Evolutionary conservation across 306 rosid genomes (phyloP), one percentile per base, ranked within the genome.

Genomic region (Argentina anserina): DNA sequence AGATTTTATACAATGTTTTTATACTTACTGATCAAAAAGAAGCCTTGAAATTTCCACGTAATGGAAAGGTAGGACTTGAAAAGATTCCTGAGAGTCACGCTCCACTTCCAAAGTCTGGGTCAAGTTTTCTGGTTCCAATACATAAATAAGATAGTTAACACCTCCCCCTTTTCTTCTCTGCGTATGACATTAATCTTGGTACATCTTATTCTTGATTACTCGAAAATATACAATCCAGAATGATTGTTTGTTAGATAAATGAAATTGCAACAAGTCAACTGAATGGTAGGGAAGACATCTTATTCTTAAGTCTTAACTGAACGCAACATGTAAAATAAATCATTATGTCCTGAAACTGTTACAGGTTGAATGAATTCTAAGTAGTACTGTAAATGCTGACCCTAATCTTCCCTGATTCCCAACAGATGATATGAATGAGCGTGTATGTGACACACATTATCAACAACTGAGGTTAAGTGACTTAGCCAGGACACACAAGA

Each of bases 11-110:
- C 67, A 50, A 56, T 26, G 65, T 64, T 65, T 43, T 65, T 67
- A 52, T 39, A 82, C 94, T 84, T 82, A 92, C 97, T 85, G 89
- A 46, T 90, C 87, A 82, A 84, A 87, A 80, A 88, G 86, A 84
- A 86, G 92, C 73, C 86, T 87, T 23, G 97, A 88, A 74, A 91
- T 91, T 84, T 95, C 99, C 42, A 95, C 90, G 69, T 95, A 95
- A 88, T 95, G 96, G 70, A 95, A 95, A 49, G 97, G 99, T 75
- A 95, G 81, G 41, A 89, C 85, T 64, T 88, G 96, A 33, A 91
- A 95, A 70, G 92, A 81, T 77, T 90, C 93, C 79, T 88, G 97
- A 70, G 99, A 87, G 42, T 88, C 88, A 13, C 97, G 87, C 82
- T 95, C 97, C 5, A 89, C 90, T 77, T 95, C 99, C 83, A 91